Base-by-base conservation (phyloP, 2,329 filamentous ascomycete species). In the Colletotrichum echinochloae region DNA sequence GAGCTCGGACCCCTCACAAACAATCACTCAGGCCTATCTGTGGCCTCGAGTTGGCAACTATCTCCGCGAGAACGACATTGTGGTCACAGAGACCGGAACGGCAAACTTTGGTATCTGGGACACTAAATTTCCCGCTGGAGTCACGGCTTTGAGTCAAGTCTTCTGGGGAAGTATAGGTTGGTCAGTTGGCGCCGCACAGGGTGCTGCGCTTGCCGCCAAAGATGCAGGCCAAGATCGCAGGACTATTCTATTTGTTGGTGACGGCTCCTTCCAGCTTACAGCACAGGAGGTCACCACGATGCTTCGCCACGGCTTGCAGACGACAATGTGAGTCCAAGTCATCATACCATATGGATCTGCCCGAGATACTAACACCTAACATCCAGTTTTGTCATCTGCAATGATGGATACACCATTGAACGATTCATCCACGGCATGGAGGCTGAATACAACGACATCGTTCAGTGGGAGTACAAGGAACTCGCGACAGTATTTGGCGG, bases 401-500 rank as follows among this genome's bases (percentile, higher is more conserved):
- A 97, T 79, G 89, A 95, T 49, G 94, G 94, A 14, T 97, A 93
- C 82, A 96, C 94, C 12, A 96, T 97, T 78, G 94, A 97, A 82
- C 90, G 94, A 37, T 92, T 89, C 79, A 97, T 97, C 76, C 94
- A 97, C 80, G 94, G 94, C 63, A 92, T 92, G 89, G 85, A 94
- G 11, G 92, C 89, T 39, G 79, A 78, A 33, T 97, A 97, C 84
- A 97, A 97, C 77, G 93, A 97, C 77, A 90, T 97, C 66, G 86
- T 88, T 69, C 80, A 84, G 14, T 97, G 94, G 94, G 85, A 91
- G 60, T 92, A 91, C 84, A 89, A 89, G 78, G 88, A 90, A 26
- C 81, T 94, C 0, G 87, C 92, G 2, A 84, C 85, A 5, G 88
- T 89, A 0, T 94, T 96, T 77, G 92, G 92, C 52, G 91, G 87